A percentile compares a stretch with the other conserved stretches of the same genome.
phyloP scores from a whole-genome alignment of 306 rosid genomes.

The Morella rubra region DNA sequence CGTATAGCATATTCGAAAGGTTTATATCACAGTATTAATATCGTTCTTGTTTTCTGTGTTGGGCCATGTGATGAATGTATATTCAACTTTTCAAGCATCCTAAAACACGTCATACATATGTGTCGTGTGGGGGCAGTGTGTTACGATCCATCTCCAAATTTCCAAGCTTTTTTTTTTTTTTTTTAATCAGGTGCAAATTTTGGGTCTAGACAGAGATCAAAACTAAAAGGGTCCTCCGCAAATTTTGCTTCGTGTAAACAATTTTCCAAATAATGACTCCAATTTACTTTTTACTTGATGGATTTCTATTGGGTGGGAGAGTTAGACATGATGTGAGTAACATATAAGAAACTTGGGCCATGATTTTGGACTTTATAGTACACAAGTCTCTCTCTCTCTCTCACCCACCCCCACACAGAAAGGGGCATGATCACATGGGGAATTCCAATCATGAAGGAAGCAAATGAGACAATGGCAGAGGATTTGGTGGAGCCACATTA shows the following conservation, averaged over 20 bases:
- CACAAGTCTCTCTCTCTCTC: slow-evolving; percentile 20
- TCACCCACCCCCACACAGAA: background rate
- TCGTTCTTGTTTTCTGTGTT: too few relatives aligned
- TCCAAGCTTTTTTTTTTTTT: background rate
- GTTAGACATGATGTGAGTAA: background rate
- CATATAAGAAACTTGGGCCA: background rate
- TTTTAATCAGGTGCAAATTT: background rate
- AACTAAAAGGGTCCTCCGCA: background rate
- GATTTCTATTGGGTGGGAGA: background rate
- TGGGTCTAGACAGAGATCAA: background rate
- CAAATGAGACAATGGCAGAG: slow-evolving; percentile 95
- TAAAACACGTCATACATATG: too few relatives aligned
- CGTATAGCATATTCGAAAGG: too few relatives aligned
- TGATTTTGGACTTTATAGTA: background rate
- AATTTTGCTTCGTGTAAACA: background rate
- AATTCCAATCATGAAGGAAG: slow-evolving; percentile 72
- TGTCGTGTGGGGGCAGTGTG: too few relatives aligned
- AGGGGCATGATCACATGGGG: slow-evolving; percentile 91
- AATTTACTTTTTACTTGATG: too few relatives aligned
- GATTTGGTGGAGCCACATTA: slow-evolving; percentile 95
- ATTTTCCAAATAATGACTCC: too few relatives aligned
- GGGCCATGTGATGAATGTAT: too few relatives aligned
- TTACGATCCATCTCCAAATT: slow-evolving; percentile 40
- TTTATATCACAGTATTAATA: too few relatives aligned
- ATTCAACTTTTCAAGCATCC: too few relatives aligned